Evolutionary conservation across 1,284 basidiomycete genomes (phyloP).

Genomic region (Trichosporon sp.): DNA sequence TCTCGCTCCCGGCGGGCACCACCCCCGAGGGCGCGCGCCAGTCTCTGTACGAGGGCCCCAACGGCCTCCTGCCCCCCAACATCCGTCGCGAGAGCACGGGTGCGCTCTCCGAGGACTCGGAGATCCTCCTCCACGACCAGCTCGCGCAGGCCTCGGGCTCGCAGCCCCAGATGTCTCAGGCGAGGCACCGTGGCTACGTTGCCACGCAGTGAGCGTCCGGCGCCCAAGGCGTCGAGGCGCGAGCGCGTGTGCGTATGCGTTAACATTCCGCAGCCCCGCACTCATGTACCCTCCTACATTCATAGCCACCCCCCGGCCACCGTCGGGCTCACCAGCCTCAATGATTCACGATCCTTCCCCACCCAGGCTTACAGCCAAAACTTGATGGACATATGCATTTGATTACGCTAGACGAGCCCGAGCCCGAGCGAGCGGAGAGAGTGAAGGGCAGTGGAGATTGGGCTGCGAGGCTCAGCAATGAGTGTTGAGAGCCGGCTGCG

Average conservation of each 20-base stretch:
- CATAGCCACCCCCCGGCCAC: neutral
- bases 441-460: neutral
- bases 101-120: constrained; percentile 35
- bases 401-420: neutral
- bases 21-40: constrained; percentile 37
- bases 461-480: too few relatives aligned
- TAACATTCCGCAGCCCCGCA: too few relatives aligned
- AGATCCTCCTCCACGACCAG: constrained; percentile 28
- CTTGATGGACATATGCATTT: constrained; percentile 20
- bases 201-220: neutral
- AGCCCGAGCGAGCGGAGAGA: neutral
- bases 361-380: neutral
- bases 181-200: constrained; percentile 28
- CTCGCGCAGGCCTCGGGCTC: constrained; percentile 5
- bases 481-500: too few relatives aligned
- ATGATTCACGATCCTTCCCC: constrained; percentile 15
- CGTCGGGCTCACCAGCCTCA: neutral
- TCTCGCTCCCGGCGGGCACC: constrained; percentile 40
- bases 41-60: constrained; percentile 35
- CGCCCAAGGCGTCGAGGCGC: too few relatives aligned
- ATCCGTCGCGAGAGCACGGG: constrained; percentile 42
- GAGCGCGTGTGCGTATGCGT: too few relatives aligned
- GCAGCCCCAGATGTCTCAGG: constrained; percentile 15
- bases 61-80: constrained; percentile 43
- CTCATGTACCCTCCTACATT: neutral